A percentile compares a stretch with the other conserved stretches of the same genome.
These are phyloP conservation scores for Symbiotaphrina buchneri DNA, from an alignment of 495 filamentous ascomycete species.

Conservation along the genomic window DNA sequence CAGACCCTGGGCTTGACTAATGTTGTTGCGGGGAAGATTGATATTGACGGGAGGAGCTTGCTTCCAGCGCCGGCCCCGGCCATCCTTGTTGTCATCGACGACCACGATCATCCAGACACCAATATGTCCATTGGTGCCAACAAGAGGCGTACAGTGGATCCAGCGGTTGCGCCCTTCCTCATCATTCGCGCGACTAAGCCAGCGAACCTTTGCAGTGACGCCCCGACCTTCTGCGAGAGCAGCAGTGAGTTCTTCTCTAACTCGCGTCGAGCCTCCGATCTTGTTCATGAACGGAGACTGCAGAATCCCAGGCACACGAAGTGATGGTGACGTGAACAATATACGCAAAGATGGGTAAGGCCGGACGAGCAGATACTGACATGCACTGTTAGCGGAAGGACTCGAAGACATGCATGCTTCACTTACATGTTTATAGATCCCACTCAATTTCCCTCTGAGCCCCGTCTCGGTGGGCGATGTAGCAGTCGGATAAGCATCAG, in stretches of 20 bases:
- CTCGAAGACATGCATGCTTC: constrained; percentile 1
- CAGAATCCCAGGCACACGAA: constrained; percentile 39
- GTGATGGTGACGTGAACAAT: constrained; percentile 40
- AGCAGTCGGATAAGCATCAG: constrained; percentile 3
- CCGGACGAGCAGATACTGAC: constrained; percentile 39
- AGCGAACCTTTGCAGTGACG: constrained; percentile 37
- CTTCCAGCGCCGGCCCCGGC: not conserved
- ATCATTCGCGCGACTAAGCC: constrained; percentile 22
- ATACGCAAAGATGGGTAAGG: constrained; percentile 35
- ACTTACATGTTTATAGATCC: constrained; percentile 19
- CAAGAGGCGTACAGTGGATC: constrained; percentile 38
- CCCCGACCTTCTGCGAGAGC: constrained; percentile 30
- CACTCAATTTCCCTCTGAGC: constrained; percentile 12
- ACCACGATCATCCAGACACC: constrained; percentile 47
- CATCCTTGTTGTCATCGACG: constrained; percentile 21
- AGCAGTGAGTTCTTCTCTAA: constrained; percentile 25
- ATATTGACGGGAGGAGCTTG: constrained; percentile 5
- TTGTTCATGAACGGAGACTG: constrained; percentile 37
- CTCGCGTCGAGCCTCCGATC: constrained; percentile 28
- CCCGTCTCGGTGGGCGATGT: not conserved
- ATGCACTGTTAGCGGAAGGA: too few relatives aligned
- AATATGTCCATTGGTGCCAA: constrained; percentile 29
- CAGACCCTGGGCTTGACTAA: too few relatives aligned
- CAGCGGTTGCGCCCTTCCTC: constrained; percentile 27
- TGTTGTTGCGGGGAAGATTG: not conserved